Conservation (phyloP, 1,284 basidiomycete species). For the Ceratobasidium sp. region DNA sequence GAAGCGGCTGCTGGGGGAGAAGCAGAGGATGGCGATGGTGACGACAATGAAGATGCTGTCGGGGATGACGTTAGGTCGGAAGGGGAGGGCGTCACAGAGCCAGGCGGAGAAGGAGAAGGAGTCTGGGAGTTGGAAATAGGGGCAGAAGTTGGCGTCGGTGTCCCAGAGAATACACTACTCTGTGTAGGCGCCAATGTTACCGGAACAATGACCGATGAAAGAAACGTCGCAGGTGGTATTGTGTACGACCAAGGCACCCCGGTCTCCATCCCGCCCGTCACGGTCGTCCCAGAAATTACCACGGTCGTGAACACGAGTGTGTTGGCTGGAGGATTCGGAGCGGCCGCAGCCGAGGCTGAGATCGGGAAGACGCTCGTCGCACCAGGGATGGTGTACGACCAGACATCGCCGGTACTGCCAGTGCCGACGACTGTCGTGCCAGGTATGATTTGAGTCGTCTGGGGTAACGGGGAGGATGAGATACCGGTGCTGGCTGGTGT, state of each 20-base stretch:
- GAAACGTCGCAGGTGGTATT: conserved; percentile 21
- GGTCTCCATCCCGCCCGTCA: conserved; percentile 32
- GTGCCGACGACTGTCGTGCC: conserved; percentile 40
- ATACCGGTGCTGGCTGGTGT: background rate
- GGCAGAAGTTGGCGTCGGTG: background rate
- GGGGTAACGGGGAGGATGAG: background rate
- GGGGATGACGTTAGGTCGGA: background rate
- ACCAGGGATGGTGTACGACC: conserved; percentile 41
- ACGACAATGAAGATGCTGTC: background rate
- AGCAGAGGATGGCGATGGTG: background rate
- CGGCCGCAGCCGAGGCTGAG: conserved; percentile 3
- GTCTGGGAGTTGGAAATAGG: background rate
- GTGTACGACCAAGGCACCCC: conserved; percentile 42
- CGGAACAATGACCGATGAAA: conserved; percentile 26
- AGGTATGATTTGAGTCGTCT: conserved; percentile 32
- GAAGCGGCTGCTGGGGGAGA: background rate
- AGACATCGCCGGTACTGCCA: conserved; percentile 33
- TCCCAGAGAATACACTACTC: background rate
- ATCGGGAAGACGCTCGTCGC: conserved; percentile 12
- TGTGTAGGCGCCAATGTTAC: conserved; percentile 1
- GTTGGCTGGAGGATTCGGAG: background rate
- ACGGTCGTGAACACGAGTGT: conserved; percentile 2
- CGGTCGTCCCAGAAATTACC: conserved; percentile 23
- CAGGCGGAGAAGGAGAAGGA: background rate
- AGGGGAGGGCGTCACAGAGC: background rate